Evolutionary conservation across 345 rosid genomes (phyloP).

Genomic region (Mercurialis annua): DNA sequence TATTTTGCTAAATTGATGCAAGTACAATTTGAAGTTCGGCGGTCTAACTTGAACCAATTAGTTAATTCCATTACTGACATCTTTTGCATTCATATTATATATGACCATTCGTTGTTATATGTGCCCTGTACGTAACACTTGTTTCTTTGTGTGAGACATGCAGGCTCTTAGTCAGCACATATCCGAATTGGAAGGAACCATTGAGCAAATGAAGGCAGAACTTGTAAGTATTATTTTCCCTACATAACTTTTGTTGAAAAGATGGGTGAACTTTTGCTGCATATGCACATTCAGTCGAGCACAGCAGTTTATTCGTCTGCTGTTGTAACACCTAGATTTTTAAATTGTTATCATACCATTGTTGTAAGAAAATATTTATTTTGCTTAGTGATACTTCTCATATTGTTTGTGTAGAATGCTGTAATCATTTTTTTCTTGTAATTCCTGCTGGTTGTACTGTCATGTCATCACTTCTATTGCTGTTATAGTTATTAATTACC

Average conservation of each 20-base stretch:
- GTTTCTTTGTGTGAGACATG: constrained; percentile 21
- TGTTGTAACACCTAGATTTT: background rate
- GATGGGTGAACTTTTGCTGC: background rate
- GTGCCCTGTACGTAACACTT: background rate
- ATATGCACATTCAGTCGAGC: background rate
- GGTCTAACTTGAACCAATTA: background rate
- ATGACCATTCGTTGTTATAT: constrained; percentile 9
- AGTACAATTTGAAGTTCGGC: background rate
- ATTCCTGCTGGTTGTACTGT: background rate
- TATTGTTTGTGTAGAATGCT: background rate
- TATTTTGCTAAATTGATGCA: background rate
- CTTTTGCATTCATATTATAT: background rate
- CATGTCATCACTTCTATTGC: background rate
- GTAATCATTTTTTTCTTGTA: background rate
- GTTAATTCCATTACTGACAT: background rate
- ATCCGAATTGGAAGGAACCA: constrained; percentile 71
- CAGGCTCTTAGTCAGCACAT: constrained; percentile 98
- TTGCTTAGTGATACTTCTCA: background rate
- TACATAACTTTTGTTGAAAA: background rate
- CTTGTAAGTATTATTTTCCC: constrained; percentile 52
- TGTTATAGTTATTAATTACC: background rate
- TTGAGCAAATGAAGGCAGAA: constrained; percentile 70
- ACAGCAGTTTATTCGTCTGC: background rate
- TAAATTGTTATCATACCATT: background rate
- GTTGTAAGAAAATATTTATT: background rate